phyloP scores from a whole-genome alignment of 768 basidiomycete species.

The Suillus brevipes region DNA sequence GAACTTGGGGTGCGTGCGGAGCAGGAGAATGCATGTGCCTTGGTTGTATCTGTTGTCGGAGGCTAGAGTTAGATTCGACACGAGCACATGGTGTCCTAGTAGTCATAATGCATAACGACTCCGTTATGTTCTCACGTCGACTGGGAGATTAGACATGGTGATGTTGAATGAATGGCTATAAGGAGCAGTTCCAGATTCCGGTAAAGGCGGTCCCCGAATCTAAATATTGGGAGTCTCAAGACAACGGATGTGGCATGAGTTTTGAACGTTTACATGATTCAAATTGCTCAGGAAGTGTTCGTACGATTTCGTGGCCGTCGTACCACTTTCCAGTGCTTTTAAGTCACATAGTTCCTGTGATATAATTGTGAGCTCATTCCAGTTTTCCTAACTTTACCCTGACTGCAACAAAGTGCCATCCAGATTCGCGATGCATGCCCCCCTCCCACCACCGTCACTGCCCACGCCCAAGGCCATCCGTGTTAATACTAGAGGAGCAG shows the following conservation, averaged over 20 bases:
- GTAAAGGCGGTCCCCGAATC: slow-evolving; percentile 2
- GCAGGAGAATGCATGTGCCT: slow-evolving; percentile 78
- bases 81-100: slow-evolving; percentile 15
- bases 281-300: slow-evolving; percentile 7
- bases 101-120: background rate
- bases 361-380: background rate
- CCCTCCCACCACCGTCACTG: slow-evolving; percentile 59
- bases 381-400: slow-evolving; percentile 1
- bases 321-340: slow-evolving; percentile 10
- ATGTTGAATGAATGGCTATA: slow-evolving; percentile 6
- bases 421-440: slow-evolving; percentile 13
- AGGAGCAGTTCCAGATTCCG: background rate
- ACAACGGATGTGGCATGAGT: slow-evolving; percentile 4
- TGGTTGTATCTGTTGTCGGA: slow-evolving; percentile 89
- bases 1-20: slow-evolving; percentile 92
- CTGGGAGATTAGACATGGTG: background rate
- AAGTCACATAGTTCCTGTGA: slow-evolving; percentile 7
- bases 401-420: slow-evolving; percentile 1
- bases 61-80: slow-evolving; percentile 39
- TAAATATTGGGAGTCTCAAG: slow-evolving; percentile 11
- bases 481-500: slow-evolving; percentile 92
- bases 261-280: slow-evolving; percentile 8
- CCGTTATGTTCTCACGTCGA: slow-evolving; percentile 8
- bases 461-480: slow-evolving; percentile 87
- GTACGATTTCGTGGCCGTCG: slow-evolving; percentile 10